A percentile compares a stretch with the other conserved stretches of the same genome.
These are phyloP conservation scores for Stephania japonica DNA, from an alignment of 164 flowering plant genomes.

Conservation along the genomic window DNA sequence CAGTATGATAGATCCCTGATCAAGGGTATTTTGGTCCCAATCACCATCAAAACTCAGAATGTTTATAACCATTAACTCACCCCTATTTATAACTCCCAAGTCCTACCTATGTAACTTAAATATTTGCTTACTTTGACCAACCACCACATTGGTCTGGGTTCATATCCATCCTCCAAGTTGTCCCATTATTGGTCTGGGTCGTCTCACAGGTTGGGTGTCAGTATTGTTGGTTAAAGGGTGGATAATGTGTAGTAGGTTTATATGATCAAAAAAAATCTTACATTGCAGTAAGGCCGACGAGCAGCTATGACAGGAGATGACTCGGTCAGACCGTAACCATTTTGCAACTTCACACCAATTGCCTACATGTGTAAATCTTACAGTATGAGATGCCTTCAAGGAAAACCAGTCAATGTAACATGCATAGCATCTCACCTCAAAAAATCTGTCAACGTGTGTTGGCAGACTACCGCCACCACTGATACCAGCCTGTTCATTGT, in stretches of 20 bases:
- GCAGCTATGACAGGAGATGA: conserved; percentile 80
- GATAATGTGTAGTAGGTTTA: not conserved
- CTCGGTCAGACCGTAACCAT: conserved; percentile 94
- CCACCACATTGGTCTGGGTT: too few species aligned
- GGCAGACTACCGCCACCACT: conserved; percentile 98
- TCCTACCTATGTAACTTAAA: too few species aligned
- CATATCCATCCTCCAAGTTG: too few species aligned
- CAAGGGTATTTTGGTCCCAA: too few species aligned
- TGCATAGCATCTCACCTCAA: conserved; percentile 54
- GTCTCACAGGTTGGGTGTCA: too few species aligned
- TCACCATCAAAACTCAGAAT: too few species aligned
- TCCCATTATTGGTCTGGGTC: too few species aligned
- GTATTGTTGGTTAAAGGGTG: too few species aligned
- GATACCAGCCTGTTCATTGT: conserved; percentile 65
- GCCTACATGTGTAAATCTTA: conserved; percentile 42
- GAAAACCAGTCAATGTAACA: not conserved
- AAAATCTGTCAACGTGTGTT: conserved; percentile 67
- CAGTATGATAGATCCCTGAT: too few species aligned
- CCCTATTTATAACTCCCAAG: too few species aligned
- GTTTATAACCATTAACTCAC: too few species aligned
- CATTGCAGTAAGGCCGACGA: conserved; percentile 53
- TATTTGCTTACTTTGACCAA: too few species aligned
- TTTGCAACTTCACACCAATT: conserved; percentile 67
- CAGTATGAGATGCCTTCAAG: conserved; percentile 1
- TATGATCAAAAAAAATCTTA: conserved; percentile 27